Conservation (phyloP, 2,329 filamentous ascomycete species). For the Venturia nashicola region DNA sequence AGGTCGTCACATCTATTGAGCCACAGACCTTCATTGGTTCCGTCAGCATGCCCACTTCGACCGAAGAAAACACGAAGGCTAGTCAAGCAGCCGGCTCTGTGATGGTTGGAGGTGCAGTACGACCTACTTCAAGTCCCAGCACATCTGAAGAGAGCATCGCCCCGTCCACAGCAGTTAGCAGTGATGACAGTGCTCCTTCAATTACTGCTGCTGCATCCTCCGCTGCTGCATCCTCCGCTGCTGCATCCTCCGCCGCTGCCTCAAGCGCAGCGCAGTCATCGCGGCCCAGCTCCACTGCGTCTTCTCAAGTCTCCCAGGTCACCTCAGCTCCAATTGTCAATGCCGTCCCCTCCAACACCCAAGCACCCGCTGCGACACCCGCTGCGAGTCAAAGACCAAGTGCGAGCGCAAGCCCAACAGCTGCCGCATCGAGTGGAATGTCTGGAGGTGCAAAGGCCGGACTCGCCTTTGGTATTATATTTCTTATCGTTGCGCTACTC, state of each 20-base stretch:
- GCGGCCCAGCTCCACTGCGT: background rate
- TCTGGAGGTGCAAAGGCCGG: conserved; percentile 56
- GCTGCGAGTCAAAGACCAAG: conserved; percentile 12
- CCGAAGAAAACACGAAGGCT: background rate
- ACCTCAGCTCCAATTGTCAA: background rate
- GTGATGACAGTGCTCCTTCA: background rate
- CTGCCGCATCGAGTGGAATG: conserved; percentile 23
- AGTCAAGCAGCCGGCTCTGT: background rate
- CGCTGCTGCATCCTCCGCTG: background rate
- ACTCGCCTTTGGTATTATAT: conserved; percentile 69
- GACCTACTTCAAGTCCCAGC: background rate
- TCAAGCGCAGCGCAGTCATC: background rate
- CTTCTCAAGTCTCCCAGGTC: background rate
- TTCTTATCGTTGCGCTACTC: conserved; percentile 53
- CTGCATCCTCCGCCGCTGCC: background rate
- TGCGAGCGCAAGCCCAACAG: conserved; percentile 13
- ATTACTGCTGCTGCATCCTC: background rate
- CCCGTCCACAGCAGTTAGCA: background rate
- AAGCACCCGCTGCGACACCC: conserved; percentile 1
- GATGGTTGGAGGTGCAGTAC: conserved; percentile 1
- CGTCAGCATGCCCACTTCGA: conserved; percentile 18
- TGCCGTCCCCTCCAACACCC: background rate
- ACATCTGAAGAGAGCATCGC: background rate
- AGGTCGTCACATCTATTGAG: conserved; percentile 40
- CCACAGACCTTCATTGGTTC: conserved; percentile 39